Conservation (phyloP, 2,329 filamentous ascomycete species). For the Cadophora malorum region DNA sequence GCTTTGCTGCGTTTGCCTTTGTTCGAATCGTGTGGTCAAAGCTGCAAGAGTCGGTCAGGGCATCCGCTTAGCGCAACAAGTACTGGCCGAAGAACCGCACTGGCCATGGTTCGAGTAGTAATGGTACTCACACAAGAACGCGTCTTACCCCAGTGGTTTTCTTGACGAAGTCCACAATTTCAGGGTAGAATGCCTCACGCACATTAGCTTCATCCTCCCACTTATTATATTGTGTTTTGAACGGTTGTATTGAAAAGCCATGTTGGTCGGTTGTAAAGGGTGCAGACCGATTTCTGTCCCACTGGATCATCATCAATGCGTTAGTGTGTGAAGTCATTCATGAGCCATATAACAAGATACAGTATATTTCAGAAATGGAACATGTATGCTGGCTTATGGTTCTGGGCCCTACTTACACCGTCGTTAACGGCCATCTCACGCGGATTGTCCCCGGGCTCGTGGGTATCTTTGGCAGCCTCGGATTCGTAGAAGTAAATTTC, state of each 20-base stretch:
- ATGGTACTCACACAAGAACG: conserved; percentile 22
- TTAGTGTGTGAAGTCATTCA: background rate
- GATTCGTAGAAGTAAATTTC: conserved; percentile 32
- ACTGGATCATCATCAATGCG: background rate
- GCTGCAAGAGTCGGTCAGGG: background rate
- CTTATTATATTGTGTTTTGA: conserved; percentile 23
- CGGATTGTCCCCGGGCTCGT: conserved; percentile 32
- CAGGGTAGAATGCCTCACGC: conserved; percentile 28
- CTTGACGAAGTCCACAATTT: conserved; percentile 30
- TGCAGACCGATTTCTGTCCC: conserved; percentile 5
- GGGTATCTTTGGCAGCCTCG: conserved; percentile 24
- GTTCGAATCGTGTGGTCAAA: conserved; percentile 32
- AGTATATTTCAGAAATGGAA: background rate
- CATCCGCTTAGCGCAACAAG: too few species aligned
- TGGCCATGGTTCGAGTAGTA: background rate
- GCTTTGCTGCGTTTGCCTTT: conserved; percentile 29
- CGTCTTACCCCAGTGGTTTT: conserved; percentile 28
- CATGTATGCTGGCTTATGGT: background rate
- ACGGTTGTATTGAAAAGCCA: conserved; percentile 29
- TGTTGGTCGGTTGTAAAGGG: conserved; percentile 29
- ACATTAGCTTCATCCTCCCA: conserved; percentile 30
- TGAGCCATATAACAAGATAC: background rate
- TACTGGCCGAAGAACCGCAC: too few species aligned
- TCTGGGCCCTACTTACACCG: conserved; percentile 5
- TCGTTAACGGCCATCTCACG: conserved; percentile 24